phyloP scores from a whole-genome alignment of 1,139 yeast genomes.

The Spencermartinsiella ligniputridi region DNA sequence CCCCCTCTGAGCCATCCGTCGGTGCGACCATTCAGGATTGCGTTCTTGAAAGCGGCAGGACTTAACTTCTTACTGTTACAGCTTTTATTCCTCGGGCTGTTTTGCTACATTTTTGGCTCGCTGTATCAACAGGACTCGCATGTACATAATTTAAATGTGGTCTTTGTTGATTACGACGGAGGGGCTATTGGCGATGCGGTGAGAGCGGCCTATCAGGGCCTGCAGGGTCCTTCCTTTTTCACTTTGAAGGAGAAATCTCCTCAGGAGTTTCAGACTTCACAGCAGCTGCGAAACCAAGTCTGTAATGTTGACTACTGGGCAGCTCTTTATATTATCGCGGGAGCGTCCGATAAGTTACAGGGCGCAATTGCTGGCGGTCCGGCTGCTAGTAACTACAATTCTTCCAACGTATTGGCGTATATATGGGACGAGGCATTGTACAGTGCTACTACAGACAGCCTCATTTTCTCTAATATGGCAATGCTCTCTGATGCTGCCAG shows the following conservation, averaged over 20 bases:
- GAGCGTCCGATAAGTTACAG: constrained; percentile 10
- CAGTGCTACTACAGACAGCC: constrained; percentile 12
- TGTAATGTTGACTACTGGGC: constrained; percentile 14
- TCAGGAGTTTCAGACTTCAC: constrained; percentile 4
- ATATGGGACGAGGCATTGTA: constrained; percentile 19
- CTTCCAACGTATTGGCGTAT: constrained; percentile 12
- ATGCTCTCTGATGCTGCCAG: constrained; percentile 1
- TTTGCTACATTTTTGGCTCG: constrained; percentile 15
- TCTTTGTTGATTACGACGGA: constrained; percentile 16
- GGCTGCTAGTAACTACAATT: constrained; percentile 10
- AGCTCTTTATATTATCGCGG: constrained; percentile 12
- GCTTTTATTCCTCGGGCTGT: constrained; percentile 13
- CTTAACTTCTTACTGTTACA: constrained; percentile 7
- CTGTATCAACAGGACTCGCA: constrained; percentile 8
- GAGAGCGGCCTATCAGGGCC: constrained; percentile 10
- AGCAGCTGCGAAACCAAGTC: constrained; percentile 8
- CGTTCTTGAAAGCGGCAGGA: background rate
- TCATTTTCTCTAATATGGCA: constrained; percentile 7
- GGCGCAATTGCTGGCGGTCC: constrained; percentile 12
- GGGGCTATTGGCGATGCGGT: constrained; percentile 14
- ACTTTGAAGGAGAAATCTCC: constrained; percentile 9
- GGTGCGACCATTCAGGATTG: background rate
- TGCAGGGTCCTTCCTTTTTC: constrained; percentile 12
- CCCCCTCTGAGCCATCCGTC: background rate
- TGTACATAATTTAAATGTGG: constrained; percentile 8